Conservation (phyloP, 768 basidiomycete species). For the Phylloporus rhodoxanthus region DNA sequence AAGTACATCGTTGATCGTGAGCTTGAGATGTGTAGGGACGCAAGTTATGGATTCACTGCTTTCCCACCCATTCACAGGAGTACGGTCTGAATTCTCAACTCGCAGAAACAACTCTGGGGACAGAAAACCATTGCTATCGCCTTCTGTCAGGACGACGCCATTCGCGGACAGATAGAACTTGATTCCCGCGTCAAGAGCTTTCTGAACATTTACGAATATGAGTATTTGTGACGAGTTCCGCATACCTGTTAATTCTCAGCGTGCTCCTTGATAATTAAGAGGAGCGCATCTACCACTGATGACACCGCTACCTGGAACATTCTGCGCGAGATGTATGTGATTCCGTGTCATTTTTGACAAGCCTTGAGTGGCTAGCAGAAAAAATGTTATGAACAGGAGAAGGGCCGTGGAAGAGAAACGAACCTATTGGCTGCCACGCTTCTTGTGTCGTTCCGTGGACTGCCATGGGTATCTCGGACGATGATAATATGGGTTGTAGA, state of each 20-base stretch:
- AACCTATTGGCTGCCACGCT: conserved; percentile 73
- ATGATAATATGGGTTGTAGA: conserved; percentile 49
- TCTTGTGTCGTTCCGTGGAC: conserved; percentile 72
- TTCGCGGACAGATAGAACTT: conserved; percentile 78
- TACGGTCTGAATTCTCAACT: conserved; percentile 46
- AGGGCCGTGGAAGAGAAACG: conserved; percentile 8
- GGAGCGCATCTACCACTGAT: conserved; percentile 60
- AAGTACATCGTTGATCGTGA: background rate
- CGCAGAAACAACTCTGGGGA: conserved; percentile 58
- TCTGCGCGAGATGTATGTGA: conserved; percentile 90
- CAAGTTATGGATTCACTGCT: background rate
- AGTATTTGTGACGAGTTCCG: conserved; percentile 70
- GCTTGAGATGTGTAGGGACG: background rate
- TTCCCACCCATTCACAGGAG: conserved; percentile 22
- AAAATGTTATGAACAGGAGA: background rate
- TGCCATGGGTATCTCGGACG: conserved; percentile 66
- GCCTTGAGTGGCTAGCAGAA: conserved; percentile 52
- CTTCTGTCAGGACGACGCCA: conserved; percentile 83
- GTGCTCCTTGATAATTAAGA: background rate
- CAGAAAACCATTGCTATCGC: conserved; percentile 60
- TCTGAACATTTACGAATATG: conserved; percentile 74
- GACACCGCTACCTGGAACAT: conserved; percentile 56
- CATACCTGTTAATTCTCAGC: conserved; percentile 53
- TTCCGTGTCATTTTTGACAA: conserved; percentile 83
- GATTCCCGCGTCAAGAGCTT: conserved; percentile 62